Evolutionary conservation across 2,329 filamentous ascomycete genomes (phyloP).

Genomic region (Sclerotinia nivalis): DNA sequence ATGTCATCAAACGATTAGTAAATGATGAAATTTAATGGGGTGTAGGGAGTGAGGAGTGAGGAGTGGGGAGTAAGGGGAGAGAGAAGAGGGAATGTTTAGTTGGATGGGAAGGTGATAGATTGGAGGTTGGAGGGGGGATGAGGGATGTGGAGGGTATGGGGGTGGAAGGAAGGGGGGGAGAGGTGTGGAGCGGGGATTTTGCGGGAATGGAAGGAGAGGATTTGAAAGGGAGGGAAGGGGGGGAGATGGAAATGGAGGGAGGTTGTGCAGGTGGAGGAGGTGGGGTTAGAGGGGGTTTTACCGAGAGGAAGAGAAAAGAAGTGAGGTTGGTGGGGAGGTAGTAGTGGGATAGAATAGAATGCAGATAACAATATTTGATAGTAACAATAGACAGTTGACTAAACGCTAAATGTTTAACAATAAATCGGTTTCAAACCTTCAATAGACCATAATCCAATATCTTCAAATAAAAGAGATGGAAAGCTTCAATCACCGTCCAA

Average conservation of each 20-base stretch:
- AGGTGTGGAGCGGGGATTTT: neutral
- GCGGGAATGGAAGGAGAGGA: too few relatives aligned
- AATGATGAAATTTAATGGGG: neutral
- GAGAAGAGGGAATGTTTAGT: neutral
- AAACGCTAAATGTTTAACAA: too few relatives aligned
- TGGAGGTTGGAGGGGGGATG: neutral
- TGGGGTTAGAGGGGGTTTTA: neutral
- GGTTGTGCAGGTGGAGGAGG: neutral
- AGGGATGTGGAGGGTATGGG: neutral
- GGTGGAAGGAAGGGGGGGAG: neutral
- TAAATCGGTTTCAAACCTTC: too few relatives aligned
- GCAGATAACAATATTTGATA: too few relatives aligned
- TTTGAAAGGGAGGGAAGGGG: neutral
- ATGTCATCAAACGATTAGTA: neutral
- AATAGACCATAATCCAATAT: neutral
- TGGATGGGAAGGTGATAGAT: neutral
- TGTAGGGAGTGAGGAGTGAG: neutral
- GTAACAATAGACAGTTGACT: too few relatives aligned
- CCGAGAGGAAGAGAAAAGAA: rapidly evolving
- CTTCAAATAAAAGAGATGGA: too few relatives aligned
- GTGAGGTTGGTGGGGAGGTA: neutral
- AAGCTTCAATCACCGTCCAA: too few relatives aligned
- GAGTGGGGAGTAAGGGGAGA: too few relatives aligned
- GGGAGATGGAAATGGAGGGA: neutral
- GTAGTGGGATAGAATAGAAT: neutral